Base-by-base conservation (phyloP, 139 green algal genomes). In the Coelastrella sp. region DNA sequence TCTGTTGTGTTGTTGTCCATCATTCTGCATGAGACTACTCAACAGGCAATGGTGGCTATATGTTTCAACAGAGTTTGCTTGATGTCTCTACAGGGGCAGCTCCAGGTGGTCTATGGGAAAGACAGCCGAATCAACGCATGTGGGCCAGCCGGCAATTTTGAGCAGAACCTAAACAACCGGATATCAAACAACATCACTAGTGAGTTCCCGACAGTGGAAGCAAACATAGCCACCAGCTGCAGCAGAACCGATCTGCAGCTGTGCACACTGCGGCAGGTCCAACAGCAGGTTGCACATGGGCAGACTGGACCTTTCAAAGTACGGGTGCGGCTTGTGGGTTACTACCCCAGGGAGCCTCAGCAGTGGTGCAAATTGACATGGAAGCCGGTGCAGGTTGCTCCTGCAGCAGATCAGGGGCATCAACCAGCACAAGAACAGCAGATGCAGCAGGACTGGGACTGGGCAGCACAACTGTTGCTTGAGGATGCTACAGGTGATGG, bases 401-500 rank as follows among this genome's bases (percentile, higher is more conserved):
- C 69, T 38, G 48, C 73, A 81, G 50, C 57, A 7, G 17, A 27
- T 41, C 27, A n/a, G n/a, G 75, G 25, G 35, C 35, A 7, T 62
- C n/a, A 17, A 15, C 21, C 53, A n/a, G 48, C 30, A 37, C 34
- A 21, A 15, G 43, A 62, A 27, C 78, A 59, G 37, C 57, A 74
- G 76, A 17, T 25, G 60, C 43, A 76, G 63, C 51, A 51, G 51
- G 21, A 73, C 3, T 85, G 79, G 79, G 43, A 76, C 13, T 64
- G 63, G 79, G 79, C 79, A 23, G 62, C 79, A n/a, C 63, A 85
- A 4, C 8, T 85, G 30, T 30, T 64, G 63, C 79, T 85, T 34
- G 41, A 85, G 41, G 79, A 85, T 74, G 79, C 79, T 15, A 85
- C 79, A 48, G 79, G 79, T 64, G 4, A n/a, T n/a, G n/a, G n/a